Base-by-base conservation (phyloP, 305 asterid species). In the Striga hermonthica region DNA sequence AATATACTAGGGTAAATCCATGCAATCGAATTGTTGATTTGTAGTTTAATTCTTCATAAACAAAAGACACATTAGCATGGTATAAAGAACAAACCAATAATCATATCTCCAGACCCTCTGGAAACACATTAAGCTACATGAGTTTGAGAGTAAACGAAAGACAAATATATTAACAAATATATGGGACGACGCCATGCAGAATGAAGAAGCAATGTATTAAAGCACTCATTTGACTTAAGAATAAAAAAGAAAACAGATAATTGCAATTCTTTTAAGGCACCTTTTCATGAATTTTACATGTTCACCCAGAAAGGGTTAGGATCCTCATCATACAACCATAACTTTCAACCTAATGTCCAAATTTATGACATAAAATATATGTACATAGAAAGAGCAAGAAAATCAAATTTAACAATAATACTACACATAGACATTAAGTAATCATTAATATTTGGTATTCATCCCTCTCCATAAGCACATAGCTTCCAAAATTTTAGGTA, bases 31-130 rank as follows among this genome's bases (percentile, higher is more conserved):
- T 56, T 54, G 44, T 61, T 67, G 34, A 39, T 36, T 60, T 28
- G 63, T 64, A 36, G 11, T 45, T 22, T 57, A 71, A 57, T 70
- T 44, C 72, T 44, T 69, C 5, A 41, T 41, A 47, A 68, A 60
- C 58, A 69, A 61, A 73, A 57, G 65, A 64, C 39, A 72, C 57
- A 70, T 66, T 70, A 57, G 59, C 28, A 67, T 62, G 55, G 67
- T 58, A 57, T 67, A 66, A 15, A 45, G 56, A 61, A 66, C 74
- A 62, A 47, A 69, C 68, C 68, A 50, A 66, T 22, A 72, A 71
- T 45, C 70, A 68, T 48, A 65, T 73, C 75, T 65, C 70, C 71
- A 58, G 35, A 57, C 66, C 59, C 74, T 68, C 78, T 50, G 69
- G 70, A 60, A 74, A 67, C 50, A 66, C 74, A 48, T 62, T 66